phyloP scores from a whole-genome alignment of 495 filamentous ascomycete genomes.

The Tuber melanosporum region DNA sequence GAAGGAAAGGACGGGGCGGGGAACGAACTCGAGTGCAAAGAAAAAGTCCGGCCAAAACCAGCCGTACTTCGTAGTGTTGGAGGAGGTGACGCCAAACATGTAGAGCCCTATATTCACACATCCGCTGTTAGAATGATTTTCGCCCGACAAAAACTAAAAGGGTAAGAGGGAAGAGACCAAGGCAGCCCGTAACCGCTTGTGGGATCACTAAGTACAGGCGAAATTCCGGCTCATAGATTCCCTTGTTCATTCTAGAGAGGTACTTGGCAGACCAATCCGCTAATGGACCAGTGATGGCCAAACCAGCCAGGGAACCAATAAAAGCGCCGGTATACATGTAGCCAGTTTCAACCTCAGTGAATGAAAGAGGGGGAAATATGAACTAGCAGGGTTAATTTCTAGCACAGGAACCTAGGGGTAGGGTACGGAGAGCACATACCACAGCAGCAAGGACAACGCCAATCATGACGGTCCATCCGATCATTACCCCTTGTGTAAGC shows the following conservation, averaged over 20 bases:
- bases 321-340: slow-evolving; percentile 88
- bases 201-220: slow-evolving; percentile 73
- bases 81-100: slow-evolving; percentile 67
- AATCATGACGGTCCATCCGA: slow-evolving; percentile 93
- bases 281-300: slow-evolving; percentile 64
- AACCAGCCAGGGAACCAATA: slow-evolving; percentile 71
- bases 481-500: slow-evolving; percentile 81
- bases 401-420: neutral
- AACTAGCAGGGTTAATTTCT: slow-evolving; percentile 45
- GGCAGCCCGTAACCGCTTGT: slow-evolving; percentile 67
- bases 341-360: slow-evolving; percentile 71
- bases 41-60: slow-evolving; percentile 72
- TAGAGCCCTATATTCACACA: slow-evolving; percentile 48
- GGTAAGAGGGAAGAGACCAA: slow-evolving; percentile 46
- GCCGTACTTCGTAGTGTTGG: slow-evolving; percentile 56
- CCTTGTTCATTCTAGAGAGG: slow-evolving; percentile 68
- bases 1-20: slow-evolving; percentile 9
- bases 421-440: slow-evolving; percentile 13
- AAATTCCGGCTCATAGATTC: slow-evolving; percentile 88
- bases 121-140: neutral
- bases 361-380: slow-evolving; percentile 70
- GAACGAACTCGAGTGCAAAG: slow-evolving; percentile 54
- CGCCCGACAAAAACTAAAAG: neutral
- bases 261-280: slow-evolving; percentile 64
- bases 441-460: slow-evolving; percentile 78